Conservation (phyloP, 805 yeast species). For the Brettanomyces bruxellensis region DNA sequence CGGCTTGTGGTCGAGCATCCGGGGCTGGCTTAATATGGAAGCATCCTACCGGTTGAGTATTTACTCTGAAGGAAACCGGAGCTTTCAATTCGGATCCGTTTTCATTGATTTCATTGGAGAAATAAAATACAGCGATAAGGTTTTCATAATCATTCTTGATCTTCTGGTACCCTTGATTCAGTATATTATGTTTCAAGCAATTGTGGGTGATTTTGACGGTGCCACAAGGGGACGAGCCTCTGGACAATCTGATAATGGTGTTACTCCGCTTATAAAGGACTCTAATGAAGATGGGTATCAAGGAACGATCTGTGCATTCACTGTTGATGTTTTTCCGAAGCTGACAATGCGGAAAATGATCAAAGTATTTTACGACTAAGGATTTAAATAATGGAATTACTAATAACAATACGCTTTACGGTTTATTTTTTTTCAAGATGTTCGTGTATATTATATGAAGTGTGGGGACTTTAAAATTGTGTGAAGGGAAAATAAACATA, state of each 20-base stretch:
- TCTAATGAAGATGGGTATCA: conserved; percentile 7
- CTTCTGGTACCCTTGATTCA: conserved; percentile 12
- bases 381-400: too few relatives aligned
- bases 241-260: not conserved
- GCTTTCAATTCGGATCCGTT: conserved; percentile 13
- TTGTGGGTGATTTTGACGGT: conserved; percentile 4
- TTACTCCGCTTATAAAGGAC: too few relatives aligned
- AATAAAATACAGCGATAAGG: conserved; percentile 4
- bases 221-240: too few relatives aligned
- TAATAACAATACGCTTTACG: too few relatives aligned
- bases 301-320: conserved; percentile 3
- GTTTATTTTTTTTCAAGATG: too few relatives aligned
- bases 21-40: not conserved
- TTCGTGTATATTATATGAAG: too few relatives aligned
- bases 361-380: too few relatives aligned
- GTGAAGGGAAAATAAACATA: too few relatives aligned
- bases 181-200: conserved; percentile 8
- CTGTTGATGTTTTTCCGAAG: conserved; percentile 6
- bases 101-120: conserved; percentile 23
- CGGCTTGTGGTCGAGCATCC: not conserved
- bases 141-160: conserved; percentile 14
- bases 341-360: not conserved
- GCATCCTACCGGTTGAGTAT: not conserved
- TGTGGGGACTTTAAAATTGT: too few relatives aligned
- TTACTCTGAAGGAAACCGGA: conserved; percentile 1